A percentile compares a stretch with the other conserved stretches of the same genome.
phyloP scores from a whole-genome alignment of 257 asterid species.

The Solanum phureja region DNA sequence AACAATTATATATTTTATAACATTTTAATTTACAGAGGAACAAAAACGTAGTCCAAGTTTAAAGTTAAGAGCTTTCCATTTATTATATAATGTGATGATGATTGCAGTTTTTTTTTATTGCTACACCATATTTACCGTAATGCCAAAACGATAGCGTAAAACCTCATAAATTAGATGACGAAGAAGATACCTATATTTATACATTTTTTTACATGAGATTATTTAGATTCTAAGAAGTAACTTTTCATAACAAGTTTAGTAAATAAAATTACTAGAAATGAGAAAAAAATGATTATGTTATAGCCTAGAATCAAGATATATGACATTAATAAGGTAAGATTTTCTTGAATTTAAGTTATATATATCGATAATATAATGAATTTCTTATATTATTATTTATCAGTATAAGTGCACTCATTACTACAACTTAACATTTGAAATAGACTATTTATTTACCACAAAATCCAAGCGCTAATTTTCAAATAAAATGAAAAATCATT shows the following conservation, averaged over 20 bases:
- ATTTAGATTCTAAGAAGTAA: not conserved
- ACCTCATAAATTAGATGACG: not conserved
- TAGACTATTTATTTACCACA: not conserved
- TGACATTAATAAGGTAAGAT: too few species aligned
- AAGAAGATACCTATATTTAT: too few species aligned
- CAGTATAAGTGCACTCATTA: not conserved
- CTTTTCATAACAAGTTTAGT: not conserved
- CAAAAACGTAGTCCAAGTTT: too few species aligned
- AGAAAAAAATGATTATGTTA: not conserved
- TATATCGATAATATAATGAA: not conserved
- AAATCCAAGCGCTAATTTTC: not conserved
- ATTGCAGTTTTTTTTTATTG: not conserved
- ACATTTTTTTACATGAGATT: too few species aligned
- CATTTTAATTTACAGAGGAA: too few species aligned
- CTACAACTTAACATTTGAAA: not conserved
- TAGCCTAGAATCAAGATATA: not conserved
- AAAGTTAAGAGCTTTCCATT: too few species aligned
- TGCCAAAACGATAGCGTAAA: too few species aligned
- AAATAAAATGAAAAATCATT: too few species aligned
- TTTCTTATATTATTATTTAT: not conserved
- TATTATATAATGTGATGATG: not conserved
- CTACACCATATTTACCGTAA: not conserved
- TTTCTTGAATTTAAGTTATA: not conserved
- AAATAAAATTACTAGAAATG: not conserved
- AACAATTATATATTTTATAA: too few species aligned